Base-by-base conservation (phyloP, 768 basidiomycete species). In the Collybia sordida region DNA sequence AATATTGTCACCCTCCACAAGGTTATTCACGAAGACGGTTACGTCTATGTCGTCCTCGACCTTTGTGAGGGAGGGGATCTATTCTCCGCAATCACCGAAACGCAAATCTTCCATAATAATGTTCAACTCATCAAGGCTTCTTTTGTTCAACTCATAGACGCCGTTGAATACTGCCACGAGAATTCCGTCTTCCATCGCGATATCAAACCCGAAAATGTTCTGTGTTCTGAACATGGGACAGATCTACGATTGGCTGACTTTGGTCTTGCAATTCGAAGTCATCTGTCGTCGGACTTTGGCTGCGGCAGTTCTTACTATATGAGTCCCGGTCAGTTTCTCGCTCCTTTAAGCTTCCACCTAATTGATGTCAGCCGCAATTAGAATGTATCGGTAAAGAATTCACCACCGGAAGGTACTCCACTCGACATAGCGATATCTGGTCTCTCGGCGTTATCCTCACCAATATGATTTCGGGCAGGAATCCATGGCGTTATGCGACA, bases 151-250 rank as follows among this genome's bases (percentile, higher is more conserved):
- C 80, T 95, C 43, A 69, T 94, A 45, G 88, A 91, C 55, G 88
- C 88, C 1, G 80, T 94, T 37, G 76, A 85, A 42, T 77, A 86
- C 62, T 90, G 87, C 60, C 90, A 94, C 59, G 64, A 71, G 36
- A 72, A 74, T 36, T 80, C 83, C 8, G 81, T 94, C 53, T 91
- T 79, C 61, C 93, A 94, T 67, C 86, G 91, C 21, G 90, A 93
- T 59, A 78, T 95, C 60, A 93, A 94, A 66, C 91, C 91, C 0
- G 92, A 93, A 64, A 91, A 86, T 63, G 75, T 92, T 22, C 69
- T 93, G 31, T 83, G 81, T 60, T 77, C 64, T 52, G 68, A 64
- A 60, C 81, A 66, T 44, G 83, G 85, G 14, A 60, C 64, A 36
- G 66, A 70, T 52, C 72, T 91, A 28, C 76, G 74, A 49, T 72